Conservation (phyloP, 768 basidiomycete genomes). For the Chalciporus piperatus region DNA sequence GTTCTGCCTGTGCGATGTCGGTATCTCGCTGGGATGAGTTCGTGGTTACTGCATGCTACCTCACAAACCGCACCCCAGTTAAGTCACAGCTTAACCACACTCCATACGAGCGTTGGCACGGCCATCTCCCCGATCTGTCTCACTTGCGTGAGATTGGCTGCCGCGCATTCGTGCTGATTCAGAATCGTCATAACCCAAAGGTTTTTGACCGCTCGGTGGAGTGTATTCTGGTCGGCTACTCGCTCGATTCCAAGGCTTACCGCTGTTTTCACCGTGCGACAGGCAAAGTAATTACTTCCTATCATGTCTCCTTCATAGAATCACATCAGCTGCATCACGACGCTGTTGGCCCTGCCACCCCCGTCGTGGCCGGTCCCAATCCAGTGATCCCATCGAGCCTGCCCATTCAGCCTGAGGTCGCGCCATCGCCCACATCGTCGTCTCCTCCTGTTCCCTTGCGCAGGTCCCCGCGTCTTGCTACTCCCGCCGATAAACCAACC, state of each 20-base stretch:
- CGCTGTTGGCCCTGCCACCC: slow-evolving; percentile 5
- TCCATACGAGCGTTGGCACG: no score
- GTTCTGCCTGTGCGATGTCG: slow-evolving; percentile 12
- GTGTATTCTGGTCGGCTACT: slow-evolving; percentile 12
- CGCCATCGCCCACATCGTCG: no score
- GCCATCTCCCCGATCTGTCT: no score
- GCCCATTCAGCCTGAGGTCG: no score
- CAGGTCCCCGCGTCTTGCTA: no score
- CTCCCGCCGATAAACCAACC: no score
- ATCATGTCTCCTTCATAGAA: slow-evolving; percentile 25
- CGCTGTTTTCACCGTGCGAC: not conserved
- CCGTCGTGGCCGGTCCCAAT: slow-evolving; percentile 15
- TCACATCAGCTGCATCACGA: not conserved
- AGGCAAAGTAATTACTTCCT: slow-evolving; percentile 7
- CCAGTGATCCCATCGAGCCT: no score
- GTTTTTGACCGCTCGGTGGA: slow-evolving; percentile 9
- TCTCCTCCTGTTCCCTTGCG: no score
- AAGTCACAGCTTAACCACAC: no score
- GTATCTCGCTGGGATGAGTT: slow-evolving; percentile 34
- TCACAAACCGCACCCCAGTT: slow-evolving; percentile 7
- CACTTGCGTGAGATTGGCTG: not conserved
- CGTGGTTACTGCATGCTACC: slow-evolving; percentile 27
- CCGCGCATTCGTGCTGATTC: slow-evolving; percentile 24
- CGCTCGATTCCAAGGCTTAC: slow-evolving; percentile 13
- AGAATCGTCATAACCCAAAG: slow-evolving; percentile 27